Evolutionary conservation across 2,329 filamentous ascomycete genomes (phyloP).

Genomic region (Lasiodiplodia sp.): DNA sequence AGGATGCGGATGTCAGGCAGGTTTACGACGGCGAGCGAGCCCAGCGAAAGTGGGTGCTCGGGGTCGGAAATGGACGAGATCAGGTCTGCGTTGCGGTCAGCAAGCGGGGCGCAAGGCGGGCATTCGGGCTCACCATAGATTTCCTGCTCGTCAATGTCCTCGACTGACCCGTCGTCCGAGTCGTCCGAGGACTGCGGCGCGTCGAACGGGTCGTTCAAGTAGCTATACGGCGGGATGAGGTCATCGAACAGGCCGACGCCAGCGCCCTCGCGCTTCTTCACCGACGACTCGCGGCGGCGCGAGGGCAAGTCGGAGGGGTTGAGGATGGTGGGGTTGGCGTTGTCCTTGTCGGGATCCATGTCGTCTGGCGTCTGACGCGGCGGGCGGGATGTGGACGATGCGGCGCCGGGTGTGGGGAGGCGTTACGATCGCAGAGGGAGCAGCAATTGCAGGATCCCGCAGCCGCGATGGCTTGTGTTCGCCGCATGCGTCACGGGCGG

Average conservation of each 20-base stretch:
- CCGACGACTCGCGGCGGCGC: conserved; percentile 61
- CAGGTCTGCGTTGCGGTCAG: conserved; percentile 67
- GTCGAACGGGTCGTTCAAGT: conserved; percentile 58
- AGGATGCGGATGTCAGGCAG: conserved; percentile 89
- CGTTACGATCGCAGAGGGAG: conserved; percentile 18
- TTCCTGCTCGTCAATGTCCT: conserved; percentile 96
- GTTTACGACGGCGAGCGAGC: conserved; percentile 92
- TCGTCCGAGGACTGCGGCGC: conserved; percentile 46
- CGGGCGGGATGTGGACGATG: conserved; percentile 24
- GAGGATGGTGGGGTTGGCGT: conserved; percentile 93
- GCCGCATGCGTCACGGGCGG: conserved; percentile 19
- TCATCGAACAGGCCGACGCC: conserved; percentile 63
- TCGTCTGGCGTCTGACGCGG: conserved; percentile 29
- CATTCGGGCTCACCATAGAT: conserved; percentile 74
- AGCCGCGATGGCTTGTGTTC: conserved; percentile 19
- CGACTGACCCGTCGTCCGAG: conserved; percentile 67
- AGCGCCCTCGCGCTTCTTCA: conserved; percentile 54
- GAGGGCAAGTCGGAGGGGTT: conserved; percentile 88
- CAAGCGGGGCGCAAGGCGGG: background rate
- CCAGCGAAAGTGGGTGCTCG: conserved; percentile 92
- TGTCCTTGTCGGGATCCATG: conserved; percentile 62
- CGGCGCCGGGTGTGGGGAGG: conserved; percentile 15
- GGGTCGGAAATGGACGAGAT: conserved; percentile 95
- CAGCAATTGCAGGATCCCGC: conserved; percentile 16
- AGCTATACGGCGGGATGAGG: conserved; percentile 58